Base-by-base conservation (phyloP, 768 basidiomycete genomes). In the Suillus weaverae region DNA sequence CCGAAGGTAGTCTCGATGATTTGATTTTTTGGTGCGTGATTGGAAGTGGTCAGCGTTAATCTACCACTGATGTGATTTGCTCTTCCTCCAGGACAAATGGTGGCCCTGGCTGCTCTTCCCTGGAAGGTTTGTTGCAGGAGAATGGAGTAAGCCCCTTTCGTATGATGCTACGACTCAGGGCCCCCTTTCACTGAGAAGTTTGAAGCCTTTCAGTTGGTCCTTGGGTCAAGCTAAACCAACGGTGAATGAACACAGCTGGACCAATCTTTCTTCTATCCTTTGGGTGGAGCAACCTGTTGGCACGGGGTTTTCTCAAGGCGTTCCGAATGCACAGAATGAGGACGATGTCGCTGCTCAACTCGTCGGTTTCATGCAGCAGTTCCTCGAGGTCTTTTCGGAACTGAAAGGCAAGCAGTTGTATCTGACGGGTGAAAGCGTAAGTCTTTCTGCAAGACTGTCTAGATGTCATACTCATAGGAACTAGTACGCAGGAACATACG, bases 281-380 rank as follows among this genome's bases (percentile, higher is more conserved):
- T 93, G 84, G 81, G 84, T 92, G 13, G 91, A 93, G 67, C 91
- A 92, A 67, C 91, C 91, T 4, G 86, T 92, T 36, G 91, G 91
- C 5, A 92, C 90, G 5, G 91, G 91, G 0, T 92, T 87, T 73
- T 89, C 89, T 3, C 88, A 89, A 65, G 91, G 91, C 20, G 78
- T 66, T 16, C 89, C 91, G 0, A 85, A 87, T 64, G 86, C 87
- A 44, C 74, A 80, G 73, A 83, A 84, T 26, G 84, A 91, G 67
- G 67, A 84, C 59, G 81, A 88, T 54, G 78, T 91, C 0, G 87
- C 87, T 8, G 84, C 76, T 10, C 83, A 85, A 60, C 72, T 85
- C 1, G 78, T 80, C 4, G 84, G 74, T 10, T 92, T 92, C 74
- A 61, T 93, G 69, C 83, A 87, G 64, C 91, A 93, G 70, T 93